phyloP scores from a whole-genome alignment of 352 stramenopile genomes.

The Albugo candida region DNA sequence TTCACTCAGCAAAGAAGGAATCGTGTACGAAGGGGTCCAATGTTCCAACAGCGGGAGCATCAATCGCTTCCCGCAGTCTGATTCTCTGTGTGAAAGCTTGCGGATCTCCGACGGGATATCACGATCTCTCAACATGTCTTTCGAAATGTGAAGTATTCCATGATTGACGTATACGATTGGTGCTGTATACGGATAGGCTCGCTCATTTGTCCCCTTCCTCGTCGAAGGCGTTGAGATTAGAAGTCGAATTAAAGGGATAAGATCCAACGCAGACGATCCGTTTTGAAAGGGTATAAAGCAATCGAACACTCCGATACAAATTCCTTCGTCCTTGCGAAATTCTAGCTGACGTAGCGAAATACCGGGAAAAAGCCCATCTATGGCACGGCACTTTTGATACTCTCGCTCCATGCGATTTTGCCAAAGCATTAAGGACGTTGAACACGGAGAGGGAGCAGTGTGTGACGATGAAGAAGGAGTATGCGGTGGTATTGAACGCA shows the following conservation, averaged over 20 bases:
- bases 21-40: slow-evolving; percentile 60
- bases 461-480: no score
- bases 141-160: no score
- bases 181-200: no score
- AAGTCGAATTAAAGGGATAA: slow-evolving; percentile 38
- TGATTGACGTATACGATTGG: no score
- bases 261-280: slow-evolving; percentile 35
- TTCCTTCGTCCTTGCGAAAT: slow-evolving; percentile 25
- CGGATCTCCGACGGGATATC: no score
- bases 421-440: slow-evolving; percentile 28
- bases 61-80: slow-evolving; percentile 4
- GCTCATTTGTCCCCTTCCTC: no score
- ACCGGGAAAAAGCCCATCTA: slow-evolving; percentile 15
- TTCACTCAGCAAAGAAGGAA: slow-evolving; percentile 48
- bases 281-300: slow-evolving; percentile 60
- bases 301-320: slow-evolving; percentile 34
- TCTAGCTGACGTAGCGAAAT: slow-evolving; percentile 21
- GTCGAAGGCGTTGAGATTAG: slow-evolving; percentile 34
- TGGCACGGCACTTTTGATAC: slow-evolving; percentile 36
- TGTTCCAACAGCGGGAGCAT: slow-evolving; percentile 29
- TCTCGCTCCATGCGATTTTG: slow-evolving; percentile 45
- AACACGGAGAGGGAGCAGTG: no score
- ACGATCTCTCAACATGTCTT: no score
- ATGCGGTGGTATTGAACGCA: no score
- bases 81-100: no score